Evolutionary conservation across 768 basidiomycete species (phyloP).

Genomic region (Cantharellus cinnabarinus): DNA sequence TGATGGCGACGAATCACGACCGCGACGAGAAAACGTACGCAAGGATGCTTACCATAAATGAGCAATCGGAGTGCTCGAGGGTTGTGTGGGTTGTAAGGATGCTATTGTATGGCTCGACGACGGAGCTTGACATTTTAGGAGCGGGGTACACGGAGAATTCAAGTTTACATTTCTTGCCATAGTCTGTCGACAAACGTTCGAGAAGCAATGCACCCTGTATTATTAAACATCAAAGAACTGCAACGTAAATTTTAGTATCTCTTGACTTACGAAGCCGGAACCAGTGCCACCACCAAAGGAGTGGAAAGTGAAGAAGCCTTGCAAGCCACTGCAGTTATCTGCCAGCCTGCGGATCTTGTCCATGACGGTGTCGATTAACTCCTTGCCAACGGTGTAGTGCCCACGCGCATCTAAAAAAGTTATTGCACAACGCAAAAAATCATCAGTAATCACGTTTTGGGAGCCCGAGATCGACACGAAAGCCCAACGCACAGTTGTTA

Average conservation of each 20-base stretch:
- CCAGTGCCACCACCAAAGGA: conserved; percentile 99
- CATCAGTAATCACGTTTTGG: neutral
- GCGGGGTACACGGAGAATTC: conserved; percentile 98
- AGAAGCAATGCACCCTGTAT: conserved; percentile 68
- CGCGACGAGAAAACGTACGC: neutral
- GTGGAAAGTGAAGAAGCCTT: conserved; percentile 99
- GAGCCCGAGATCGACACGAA: neutral
- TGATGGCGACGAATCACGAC: conserved; percentile 14
- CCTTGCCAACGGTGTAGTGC: conserved; percentile 98
- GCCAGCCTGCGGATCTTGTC: conserved; percentile 93
- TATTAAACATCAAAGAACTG: neutral
- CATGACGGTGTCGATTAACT: conserved; percentile 91
- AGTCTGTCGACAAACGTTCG: conserved; percentile 92
- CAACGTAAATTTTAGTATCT: neutral
- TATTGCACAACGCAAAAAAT: neutral
- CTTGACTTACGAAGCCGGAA: conserved; percentile 47
- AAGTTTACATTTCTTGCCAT: conserved; percentile 97
- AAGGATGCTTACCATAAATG: conserved; percentile 63
- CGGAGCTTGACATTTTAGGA: conserved; percentile 81
- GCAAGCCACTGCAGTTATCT: conserved; percentile 93
- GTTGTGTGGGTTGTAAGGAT: conserved; percentile 91
- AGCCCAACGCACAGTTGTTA: conserved; percentile 70
- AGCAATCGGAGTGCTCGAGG: conserved; percentile 99
- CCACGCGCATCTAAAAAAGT: conserved; percentile 69
- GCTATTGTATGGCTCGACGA: conserved; percentile 95